These are phyloP conservation scores for Balamuthia mandrillaris DNA, from an alignment of 208 protist species.

Conservation along the genomic window DNA sequence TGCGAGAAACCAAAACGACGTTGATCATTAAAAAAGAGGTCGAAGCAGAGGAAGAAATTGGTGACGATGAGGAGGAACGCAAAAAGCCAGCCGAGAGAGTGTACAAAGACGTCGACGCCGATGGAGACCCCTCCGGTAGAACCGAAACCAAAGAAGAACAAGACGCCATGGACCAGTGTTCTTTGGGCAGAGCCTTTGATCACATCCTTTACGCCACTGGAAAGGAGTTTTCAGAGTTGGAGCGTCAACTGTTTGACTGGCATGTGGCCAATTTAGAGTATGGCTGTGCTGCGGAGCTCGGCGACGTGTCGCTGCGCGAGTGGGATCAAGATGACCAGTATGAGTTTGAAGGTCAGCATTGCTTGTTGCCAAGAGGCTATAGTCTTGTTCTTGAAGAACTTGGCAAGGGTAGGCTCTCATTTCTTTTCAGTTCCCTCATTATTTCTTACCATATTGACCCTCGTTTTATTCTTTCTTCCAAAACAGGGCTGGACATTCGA, in stretches of 20 bases:
- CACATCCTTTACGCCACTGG: neutral
- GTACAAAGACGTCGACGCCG: too few relatives aligned
- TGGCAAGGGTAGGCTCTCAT: neutral
- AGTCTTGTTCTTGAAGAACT: neutral
- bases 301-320: constrained; percentile 1
- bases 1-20: neutral
- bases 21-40: neutral
- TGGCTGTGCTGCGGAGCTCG: constrained; percentile 36
- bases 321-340: constrained; percentile 50
- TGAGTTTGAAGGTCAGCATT: constrained; percentile 31
- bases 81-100: neutral
- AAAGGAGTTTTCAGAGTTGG: neutral
- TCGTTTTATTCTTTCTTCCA: neutral
- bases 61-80: neutral
- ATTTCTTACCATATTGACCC: neutral
- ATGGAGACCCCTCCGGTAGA: neutral
- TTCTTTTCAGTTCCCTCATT: neutral
- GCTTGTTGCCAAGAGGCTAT: constrained; percentile 13
- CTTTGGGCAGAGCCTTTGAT: neutral
- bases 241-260: constrained; percentile 42
- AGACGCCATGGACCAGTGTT: neutral
- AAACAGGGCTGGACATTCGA: neutral
- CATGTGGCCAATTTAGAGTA: constrained; percentile 47
- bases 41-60: neutral
- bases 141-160: neutral